Conservation (phyloP, 768 basidiomycete species). For the Suillus americanus region DNA sequence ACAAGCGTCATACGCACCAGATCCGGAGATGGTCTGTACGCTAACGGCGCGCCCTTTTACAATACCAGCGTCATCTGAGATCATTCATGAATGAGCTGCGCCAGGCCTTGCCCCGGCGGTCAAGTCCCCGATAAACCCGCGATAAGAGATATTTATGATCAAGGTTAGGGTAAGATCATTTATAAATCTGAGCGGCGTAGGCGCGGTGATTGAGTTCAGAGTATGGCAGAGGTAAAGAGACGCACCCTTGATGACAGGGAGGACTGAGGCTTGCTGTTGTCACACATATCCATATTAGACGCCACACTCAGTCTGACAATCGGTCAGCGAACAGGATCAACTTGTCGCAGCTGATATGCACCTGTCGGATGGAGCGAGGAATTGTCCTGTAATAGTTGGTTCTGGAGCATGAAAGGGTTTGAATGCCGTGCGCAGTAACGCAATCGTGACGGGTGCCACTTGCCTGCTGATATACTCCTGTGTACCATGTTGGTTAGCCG, state of each 20-base stretch:
- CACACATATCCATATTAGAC: conserved; percentile 80
- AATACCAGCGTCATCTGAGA: conserved; percentile 55
- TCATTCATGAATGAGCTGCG: conserved; percentile 76
- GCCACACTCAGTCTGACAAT: conserved; percentile 90
- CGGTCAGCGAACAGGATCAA: conserved; percentile 7
- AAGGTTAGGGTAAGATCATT: conserved; percentile 56
- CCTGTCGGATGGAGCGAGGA: conserved; percentile 89
- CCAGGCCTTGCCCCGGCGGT: conserved; percentile 52
- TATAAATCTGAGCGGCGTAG: conserved; percentile 72
- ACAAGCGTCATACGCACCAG: conserved; percentile 86
- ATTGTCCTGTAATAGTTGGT: conserved; percentile 68
- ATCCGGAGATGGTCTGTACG: conserved; percentile 95
- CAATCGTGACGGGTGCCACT: conserved; percentile 20
- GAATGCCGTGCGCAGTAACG: conserved; percentile 5
- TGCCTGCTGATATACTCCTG: conserved; percentile 54
- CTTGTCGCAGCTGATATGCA: conserved; percentile 25
- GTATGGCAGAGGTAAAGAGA: conserved; percentile 1
- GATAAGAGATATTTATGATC: conserved; percentile 94
- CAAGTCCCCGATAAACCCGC: conserved; percentile 85
- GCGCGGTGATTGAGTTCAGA: conserved; percentile 9
- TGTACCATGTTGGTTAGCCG: not conserved
- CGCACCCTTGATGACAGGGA: conserved; percentile 84
- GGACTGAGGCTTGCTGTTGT: conserved; percentile 84
- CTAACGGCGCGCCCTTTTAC: conserved; percentile 69
- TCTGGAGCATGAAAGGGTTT: conserved; percentile 41